phyloP scores from a whole-genome alignment of 2,329 filamentous ascomycete species.

The Stenocarpella maydis region DNA sequence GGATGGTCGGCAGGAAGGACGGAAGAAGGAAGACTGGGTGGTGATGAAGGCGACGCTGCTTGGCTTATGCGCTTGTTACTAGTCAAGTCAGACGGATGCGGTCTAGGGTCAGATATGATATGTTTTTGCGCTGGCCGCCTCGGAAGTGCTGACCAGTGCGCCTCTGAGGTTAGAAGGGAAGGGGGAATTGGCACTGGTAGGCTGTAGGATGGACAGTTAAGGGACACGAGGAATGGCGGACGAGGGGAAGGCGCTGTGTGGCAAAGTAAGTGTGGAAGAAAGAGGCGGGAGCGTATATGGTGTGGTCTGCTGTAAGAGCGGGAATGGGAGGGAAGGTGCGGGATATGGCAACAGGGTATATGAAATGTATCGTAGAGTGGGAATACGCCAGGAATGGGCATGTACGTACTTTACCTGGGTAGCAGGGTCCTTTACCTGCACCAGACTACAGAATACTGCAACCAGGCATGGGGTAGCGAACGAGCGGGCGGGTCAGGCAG shows the following conservation, averaged over 20 bases:
- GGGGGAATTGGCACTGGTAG: neutral
- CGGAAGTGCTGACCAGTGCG: neutral
- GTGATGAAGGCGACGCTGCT: constrained; percentile 9
- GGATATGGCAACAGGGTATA: constrained; percentile 21
- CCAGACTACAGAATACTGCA: too few species aligned
- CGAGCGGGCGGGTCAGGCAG: neutral
- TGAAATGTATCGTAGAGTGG: constrained; percentile 13
- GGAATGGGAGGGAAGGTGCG: constrained; percentile 24
- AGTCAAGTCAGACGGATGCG: constrained; percentile 30
- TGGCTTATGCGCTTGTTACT: constrained; percentile 27
- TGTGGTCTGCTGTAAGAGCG: constrained; percentile 17
- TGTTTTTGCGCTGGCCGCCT: constrained; percentile 16
- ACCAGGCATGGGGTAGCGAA: neutral
- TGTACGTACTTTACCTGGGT: constrained; percentile 5
- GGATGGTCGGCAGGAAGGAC: constrained; percentile 11
- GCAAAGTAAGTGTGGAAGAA: neutral
- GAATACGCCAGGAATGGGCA: constrained; percentile 1
- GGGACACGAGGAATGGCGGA: neutral
- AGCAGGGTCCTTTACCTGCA: too few species aligned
- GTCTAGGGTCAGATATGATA: constrained; percentile 24
- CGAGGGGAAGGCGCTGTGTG: neutral
- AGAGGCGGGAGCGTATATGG: neutral
- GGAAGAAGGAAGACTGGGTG: neutral
- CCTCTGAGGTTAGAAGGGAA: neutral
- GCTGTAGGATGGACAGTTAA: neutral